Evolutionary conservation across 495 filamentous ascomycete genomes (phyloP), one percentile per base, ranked within the genome.

Genomic region (Penicillium riverlandense): DNA sequence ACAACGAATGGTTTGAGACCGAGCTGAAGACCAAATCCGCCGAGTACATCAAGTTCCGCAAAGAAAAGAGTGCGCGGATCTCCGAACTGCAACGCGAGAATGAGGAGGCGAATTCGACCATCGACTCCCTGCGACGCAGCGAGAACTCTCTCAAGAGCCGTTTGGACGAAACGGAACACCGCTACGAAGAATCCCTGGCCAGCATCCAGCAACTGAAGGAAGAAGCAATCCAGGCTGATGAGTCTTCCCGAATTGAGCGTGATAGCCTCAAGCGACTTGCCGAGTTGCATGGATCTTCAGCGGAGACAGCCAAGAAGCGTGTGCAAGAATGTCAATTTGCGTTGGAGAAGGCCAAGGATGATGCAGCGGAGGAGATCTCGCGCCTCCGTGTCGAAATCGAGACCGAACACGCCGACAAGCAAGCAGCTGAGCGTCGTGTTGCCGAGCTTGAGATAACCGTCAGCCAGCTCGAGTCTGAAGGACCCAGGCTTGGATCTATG

Each of bases 41-140:
- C 29, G 94, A 97, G 53, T 79, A 86, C 37, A 76, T 88, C 45
- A 96, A 90, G 50, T 94, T 85, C 70, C 81, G 94, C 44, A 97
- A 96, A 54, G 92, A 99, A 59, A 97, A 96, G 73, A 82, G 82
- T 52, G 78, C 86, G 0, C 82, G 86, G 13, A 85, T 96, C 51
- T 70, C 88, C 9, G 85, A 91, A 55, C 79, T 99, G 28, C 87
- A 96, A 58, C 85, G 88, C 11, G 77, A 84, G 39, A 86, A 90
- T 50, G 91, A 96, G 44, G 91, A 97, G 50, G 79, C 84, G 22
- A 80, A 71, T 48, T 79, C 82, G 8, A 84, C 67, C 8, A 74
- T 90, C 35, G 88, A 95, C 40, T 80, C 83, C 8, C 72, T 92
- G 4, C 80, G 83, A 45, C 80, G 84, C 12, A 88, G 79, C 35